These are phyloP conservation scores for Mastigamoeba balamuthi DNA, from an alignment of 78 protist species.

Conservation along the genomic window DNA sequence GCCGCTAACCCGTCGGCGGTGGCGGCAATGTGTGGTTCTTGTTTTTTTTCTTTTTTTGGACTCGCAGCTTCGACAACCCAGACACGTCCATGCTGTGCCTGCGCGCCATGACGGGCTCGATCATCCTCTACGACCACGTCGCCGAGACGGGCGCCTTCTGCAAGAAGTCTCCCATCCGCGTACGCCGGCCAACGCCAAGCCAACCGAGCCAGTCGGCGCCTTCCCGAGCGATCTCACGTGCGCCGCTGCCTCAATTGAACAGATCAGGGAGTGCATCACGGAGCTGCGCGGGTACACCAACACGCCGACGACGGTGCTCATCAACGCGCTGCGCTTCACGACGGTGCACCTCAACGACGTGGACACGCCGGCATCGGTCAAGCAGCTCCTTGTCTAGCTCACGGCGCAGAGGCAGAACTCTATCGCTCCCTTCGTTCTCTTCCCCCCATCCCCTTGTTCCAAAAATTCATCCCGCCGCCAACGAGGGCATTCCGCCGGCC, in stretches of 20 bases:
- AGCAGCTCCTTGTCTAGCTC: not conserved
- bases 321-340: constrained; percentile 6
- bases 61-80: constrained; percentile 12
- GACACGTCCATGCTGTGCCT: constrained; percentile 57
- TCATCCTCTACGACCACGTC: constrained; percentile 65
- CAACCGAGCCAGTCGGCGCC: too few relatives aligned
- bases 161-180: constrained; percentile 53
- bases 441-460: too few relatives aligned
- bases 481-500: too few relatives aligned
- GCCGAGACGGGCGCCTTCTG: constrained; percentile 60
- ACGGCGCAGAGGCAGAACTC: too few relatives aligned
- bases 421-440: too few relatives aligned
- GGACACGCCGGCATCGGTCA: not conserved
- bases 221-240: too few relatives aligned
- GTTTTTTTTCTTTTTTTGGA: not conserved
- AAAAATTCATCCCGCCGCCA: too few relatives aligned
- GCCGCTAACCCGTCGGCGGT: too few relatives aligned
- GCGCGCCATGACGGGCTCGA: constrained; percentile 63
- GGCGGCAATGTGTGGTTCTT: not conserved
- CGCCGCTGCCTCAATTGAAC: too few relatives aligned
- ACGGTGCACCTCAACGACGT: constrained; percentile 4
- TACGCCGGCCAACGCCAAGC: not conserved
- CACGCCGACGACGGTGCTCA: not conserved
- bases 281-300: constrained; percentile 16
- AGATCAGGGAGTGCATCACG: constrained; percentile 36